Base-by-base conservation (phyloP, 441 rosid genomes). In the Aquilaria agallochum region DNA sequence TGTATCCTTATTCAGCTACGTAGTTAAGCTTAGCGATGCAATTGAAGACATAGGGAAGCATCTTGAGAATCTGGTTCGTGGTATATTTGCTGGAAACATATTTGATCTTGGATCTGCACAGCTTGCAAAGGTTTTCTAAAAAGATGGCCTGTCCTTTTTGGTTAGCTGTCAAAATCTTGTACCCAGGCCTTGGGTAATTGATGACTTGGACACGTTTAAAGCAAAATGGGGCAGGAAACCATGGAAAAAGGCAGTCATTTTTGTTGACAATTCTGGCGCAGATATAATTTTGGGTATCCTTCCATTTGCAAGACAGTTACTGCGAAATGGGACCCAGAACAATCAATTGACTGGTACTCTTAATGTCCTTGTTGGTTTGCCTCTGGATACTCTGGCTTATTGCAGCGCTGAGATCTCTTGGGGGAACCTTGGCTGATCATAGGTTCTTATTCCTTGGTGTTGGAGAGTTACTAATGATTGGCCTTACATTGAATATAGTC, bases 251-350 rank as follows among this genome's bases (percentile, higher is more conserved):
- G 99, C 74, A 57, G 76, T 89, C 77, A 85, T 95, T 71, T 95
- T 88, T 78, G 98, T 92, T 76, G 98, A 92, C 71, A 89, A 95
- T 79, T 88, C 99, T 72, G 98, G 99, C 66, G 99, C 99, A 42
- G 98, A 95, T 81, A 84, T 95, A 62, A 81, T 95, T 67, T 78
- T 92, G 83, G 99, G 98, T 66, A 81, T 95, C 67, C 73, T 95
- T 64, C 97, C 98, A 1, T 95, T 95, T 67, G 91, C 90, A 61
- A 89, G 99, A 75, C 98, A 92, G 74, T 70, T 95, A 68, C 92
- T 95, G 55, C 87, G 84, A 36, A 75, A 72, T 56, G 99, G 99
- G 71, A 86, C 92, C 72, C 88, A 89, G 95, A 15, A 15, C 15
- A 15, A 15, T 15, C 15, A 15, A 15, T 15, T 15, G 15, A 15